These are phyloP conservation scores for Prunella vulgaris DNA, from an alignment of 257 asterid species.

Conservation along the genomic window DNA sequence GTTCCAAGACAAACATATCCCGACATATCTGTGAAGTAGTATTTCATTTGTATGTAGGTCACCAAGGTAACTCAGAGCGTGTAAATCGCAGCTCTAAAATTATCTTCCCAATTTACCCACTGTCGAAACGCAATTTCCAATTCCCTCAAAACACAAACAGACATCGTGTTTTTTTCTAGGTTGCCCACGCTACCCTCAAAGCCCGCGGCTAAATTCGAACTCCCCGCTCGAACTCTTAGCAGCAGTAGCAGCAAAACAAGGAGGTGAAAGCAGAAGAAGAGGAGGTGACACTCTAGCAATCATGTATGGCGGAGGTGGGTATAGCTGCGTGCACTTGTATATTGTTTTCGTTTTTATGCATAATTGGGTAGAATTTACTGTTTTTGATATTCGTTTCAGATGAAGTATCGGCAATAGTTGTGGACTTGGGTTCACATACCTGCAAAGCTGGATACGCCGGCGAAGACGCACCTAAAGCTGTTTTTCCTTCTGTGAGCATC, in stretches of 20 bases:
- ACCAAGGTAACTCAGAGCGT: no score
- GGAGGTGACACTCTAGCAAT: not conserved
- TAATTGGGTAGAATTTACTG: conserved; percentile 10
- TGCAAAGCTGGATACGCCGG: conserved; percentile 99
- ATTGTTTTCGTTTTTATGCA: not conserved
- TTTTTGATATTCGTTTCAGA: conserved; percentile 39
- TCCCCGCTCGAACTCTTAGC: no score
- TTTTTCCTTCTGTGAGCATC: conserved; percentile 80
- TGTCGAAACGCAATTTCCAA: no score
- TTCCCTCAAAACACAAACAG: no score
- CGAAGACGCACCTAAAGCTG: conserved; percentile 99
- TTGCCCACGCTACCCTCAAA: no score
- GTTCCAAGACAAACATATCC: no score
- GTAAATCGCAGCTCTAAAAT: no score
- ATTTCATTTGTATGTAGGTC: no score
- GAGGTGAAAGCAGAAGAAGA: not conserved
- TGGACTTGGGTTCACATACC: conserved; percentile 93
- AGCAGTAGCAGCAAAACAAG: not conserved
- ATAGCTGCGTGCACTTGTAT: not conserved
- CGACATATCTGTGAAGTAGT: no score
- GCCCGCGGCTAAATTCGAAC: no score
- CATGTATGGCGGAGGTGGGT: conserved; percentile 39
- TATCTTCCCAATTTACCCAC: no score
- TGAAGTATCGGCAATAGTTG: conserved; percentile 92
- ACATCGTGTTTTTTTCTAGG: no score